Conservation (phyloP, 176 grass and related monocot genomes). For the Miscanthus lutarioriparius region DNA sequence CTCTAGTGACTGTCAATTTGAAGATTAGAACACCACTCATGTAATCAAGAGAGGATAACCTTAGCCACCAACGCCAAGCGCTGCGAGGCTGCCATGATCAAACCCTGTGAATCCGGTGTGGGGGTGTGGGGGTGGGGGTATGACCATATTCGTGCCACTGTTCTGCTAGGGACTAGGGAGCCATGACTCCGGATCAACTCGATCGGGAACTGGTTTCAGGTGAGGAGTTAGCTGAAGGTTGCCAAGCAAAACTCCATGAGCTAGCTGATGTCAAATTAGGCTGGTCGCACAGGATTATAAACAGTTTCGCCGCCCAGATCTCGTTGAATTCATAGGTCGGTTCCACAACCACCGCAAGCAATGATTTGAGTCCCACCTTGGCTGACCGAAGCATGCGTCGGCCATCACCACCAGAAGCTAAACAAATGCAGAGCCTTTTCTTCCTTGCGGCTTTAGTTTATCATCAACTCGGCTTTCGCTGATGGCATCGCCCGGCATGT, state of each 20-base stretch:
- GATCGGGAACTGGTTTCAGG: background rate
- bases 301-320: background rate
- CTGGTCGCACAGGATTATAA: background rate
- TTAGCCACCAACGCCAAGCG: too few species aligned
- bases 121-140: too few species aligned
- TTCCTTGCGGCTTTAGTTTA: constrained; percentile 16
- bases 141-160: too few species aligned
- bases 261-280: background rate
- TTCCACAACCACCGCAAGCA: constrained; percentile 30
- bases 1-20: too few species aligned
- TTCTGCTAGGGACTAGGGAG: background rate
- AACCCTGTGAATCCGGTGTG: too few species aligned
- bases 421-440: constrained; percentile 20
- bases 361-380: background rate
- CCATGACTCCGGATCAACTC: background rate
- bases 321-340: constrained; percentile 21
- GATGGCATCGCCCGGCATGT: constrained; percentile 21
- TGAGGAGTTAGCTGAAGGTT: background rate
- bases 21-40: too few species aligned
- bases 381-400: constrained; percentile 16
- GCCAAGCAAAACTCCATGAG: background rate
- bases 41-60: too few species aligned
- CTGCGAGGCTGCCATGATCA: too few species aligned
- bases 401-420: constrained; percentile 10
- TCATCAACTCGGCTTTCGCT: constrained; percentile 13